Evolutionary conservation across 257 asterid genomes (phyloP), one percentile per base, ranked within the genome.

Genomic region (Cinchona pubescens): DNA sequence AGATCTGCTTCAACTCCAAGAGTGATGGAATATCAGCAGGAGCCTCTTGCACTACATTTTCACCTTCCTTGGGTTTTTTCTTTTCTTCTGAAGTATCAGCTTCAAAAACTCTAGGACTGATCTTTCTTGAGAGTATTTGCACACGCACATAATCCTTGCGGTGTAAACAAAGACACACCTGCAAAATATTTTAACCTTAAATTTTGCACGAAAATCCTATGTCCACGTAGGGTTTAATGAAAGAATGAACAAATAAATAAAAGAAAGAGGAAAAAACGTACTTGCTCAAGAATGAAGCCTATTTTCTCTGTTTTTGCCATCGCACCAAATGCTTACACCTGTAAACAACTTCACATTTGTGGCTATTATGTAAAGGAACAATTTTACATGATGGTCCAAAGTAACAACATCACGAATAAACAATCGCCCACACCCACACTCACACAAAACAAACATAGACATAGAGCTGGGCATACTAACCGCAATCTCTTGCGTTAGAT

Each of bases 291-390:
- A 82, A 94, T 92, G 82, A 94, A 94, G 29, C 98, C 98, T 58
- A 90, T 94, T 82, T 94, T 94, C 86, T 94, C 99, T 68, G 99
- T 92, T 86, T 94, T 94, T 3, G 99, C 99, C 99, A 94, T 94
- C 15, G 98, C 98, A 7, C 99, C 98, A 86, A 94, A 94, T 13
- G 99, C 92, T 79, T 94, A 98, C 38, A 94, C 98, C 98, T 94
- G 86, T 40, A 23, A 55, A 75, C 40, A 56, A 55, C 76, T 63
- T 51, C 53, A 76, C n/a, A 62, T 12, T 49, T 56, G 19, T 2
- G 38, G 56, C 42, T 51, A 71, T 34, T 37, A 51, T 42, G 40
- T 60, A 32, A 40, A 56, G 53, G 32, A 32, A 63, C 35, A 72
- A 29, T 38, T 42, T 4, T 2, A 21, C 12, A 23, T 38, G 56